Conservation (phyloP, 1,139 yeast genomes). For the Pichia sp. region DNA sequence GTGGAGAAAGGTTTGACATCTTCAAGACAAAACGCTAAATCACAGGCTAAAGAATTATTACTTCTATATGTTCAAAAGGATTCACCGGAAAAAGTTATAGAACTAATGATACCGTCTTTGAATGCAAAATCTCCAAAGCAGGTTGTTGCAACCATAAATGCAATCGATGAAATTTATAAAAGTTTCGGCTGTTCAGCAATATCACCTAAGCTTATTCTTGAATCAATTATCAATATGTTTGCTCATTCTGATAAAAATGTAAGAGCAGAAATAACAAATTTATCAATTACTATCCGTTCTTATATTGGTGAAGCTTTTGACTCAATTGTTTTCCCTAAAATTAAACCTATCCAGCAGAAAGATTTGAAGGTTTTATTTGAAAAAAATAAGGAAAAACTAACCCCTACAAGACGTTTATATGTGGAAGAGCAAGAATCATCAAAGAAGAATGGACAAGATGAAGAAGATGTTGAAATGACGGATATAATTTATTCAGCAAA, state of each 20-base stretch:
- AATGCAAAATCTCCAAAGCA: slow-evolving; percentile 68
- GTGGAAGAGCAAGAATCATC: slow-evolving; percentile 10
- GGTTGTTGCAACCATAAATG: slow-evolving; percentile 59
- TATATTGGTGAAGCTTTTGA: slow-evolving; percentile 71
- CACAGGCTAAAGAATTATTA: slow-evolving; percentile 55
- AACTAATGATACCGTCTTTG: slow-evolving; percentile 56
- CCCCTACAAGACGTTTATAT: slow-evolving; percentile 43
- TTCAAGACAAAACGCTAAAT: slow-evolving; percentile 67
- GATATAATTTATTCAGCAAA: slow-evolving; percentile 23
- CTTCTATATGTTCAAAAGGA: slow-evolving; percentile 59
- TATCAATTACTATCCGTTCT: slow-evolving; percentile 64
- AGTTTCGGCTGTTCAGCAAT: slow-evolving; percentile 68
- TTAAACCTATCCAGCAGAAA: slow-evolving; percentile 89
- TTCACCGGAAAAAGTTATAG: slow-evolving; percentile 59
- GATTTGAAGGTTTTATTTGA: slow-evolving; percentile 70
- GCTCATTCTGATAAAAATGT: slow-evolving; percentile 86
- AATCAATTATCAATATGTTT: slow-evolving; percentile 60
- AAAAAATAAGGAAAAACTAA: slow-evolving; percentile 37
- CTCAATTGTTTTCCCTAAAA: slow-evolving; percentile 52
- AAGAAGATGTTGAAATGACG: slow-evolving; percentile 23
- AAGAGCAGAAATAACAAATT: slow-evolving; percentile 65
- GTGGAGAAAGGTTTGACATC: slow-evolving; percentile 80
- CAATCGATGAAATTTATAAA: slow-evolving; percentile 48
- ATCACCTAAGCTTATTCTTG: slow-evolving; percentile 53
- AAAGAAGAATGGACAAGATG: slow-evolving; percentile 4